Evolutionary conservation across 208 protist genomes (phyloP).

Genomic region (Leishmania mexicana): DNA sequence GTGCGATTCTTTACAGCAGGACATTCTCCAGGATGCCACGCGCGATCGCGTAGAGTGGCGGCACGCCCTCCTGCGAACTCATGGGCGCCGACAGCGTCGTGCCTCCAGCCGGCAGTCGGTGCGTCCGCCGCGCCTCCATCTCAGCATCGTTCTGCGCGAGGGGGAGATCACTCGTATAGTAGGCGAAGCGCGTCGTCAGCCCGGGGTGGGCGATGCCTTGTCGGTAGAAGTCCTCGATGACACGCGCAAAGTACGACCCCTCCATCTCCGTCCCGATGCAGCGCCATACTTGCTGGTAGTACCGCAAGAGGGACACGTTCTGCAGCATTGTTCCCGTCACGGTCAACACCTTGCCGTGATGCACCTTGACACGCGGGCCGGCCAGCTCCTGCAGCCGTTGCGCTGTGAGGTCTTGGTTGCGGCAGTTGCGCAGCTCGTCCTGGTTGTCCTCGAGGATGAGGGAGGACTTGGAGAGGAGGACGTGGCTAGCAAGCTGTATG

Average conservation of each 20-base stretch:
- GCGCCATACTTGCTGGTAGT: slow-evolving; percentile 84
- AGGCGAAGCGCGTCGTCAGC: slow-evolving; percentile 79
- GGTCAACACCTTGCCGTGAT: slow-evolving; percentile 82
- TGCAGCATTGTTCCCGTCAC: slow-evolving; percentile 89
- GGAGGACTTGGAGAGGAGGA: slow-evolving; percentile 84
- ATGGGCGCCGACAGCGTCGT: slow-evolving; percentile 77
- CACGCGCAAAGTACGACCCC: slow-evolving; percentile 86
- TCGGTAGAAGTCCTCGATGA: slow-evolving; percentile 82
- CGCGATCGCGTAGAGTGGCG: slow-evolving; percentile 87
- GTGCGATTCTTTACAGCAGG: slow-evolving; percentile 22
- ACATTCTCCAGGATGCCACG: slow-evolving; percentile 80
- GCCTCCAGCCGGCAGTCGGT: background rate
- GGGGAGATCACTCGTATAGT: slow-evolving; percentile 90
- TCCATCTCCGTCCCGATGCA: slow-evolving; percentile 92
- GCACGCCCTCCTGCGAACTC: slow-evolving; percentile 75
- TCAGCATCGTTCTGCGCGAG: slow-evolving; percentile 59
- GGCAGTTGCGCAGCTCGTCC: slow-evolving; percentile 83
- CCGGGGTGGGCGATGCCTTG: slow-evolving; percentile 69
- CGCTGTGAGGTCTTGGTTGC: slow-evolving; percentile 73
- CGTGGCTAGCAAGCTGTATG: slow-evolving; percentile 86
- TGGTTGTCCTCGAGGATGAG: slow-evolving; percentile 85
- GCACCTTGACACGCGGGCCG: slow-evolving; percentile 49
- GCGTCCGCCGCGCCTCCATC: slow-evolving; percentile 39
- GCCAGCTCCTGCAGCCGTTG: slow-evolving; percentile 59
- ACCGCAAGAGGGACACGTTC: slow-evolving; percentile 77